Base-by-base conservation (phyloP, 129 eudicot species). In the Sambucus nigra region DNA sequence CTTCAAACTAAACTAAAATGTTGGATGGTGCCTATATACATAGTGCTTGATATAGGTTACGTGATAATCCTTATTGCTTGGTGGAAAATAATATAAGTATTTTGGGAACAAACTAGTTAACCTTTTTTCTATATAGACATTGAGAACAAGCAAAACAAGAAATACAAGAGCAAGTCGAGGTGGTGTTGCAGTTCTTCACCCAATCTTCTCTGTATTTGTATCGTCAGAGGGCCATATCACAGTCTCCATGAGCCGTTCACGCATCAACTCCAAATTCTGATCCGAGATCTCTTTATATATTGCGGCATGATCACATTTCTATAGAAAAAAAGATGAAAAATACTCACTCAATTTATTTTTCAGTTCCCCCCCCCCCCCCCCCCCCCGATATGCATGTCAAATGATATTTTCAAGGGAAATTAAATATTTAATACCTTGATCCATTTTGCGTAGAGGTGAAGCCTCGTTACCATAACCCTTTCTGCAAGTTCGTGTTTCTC, bases 381-480 rank as follows among this genome's bases (percentile, higher is more conserved):
- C n/a, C n/a, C n/a, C n/a, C n/a, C n/a, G n/a, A n/a, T n/a, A n/a
- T n/a, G n/a, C n/a, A n/a, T n/a, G n/a, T 23, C 2, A 0, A 51
- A 51, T 12, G 2, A 16, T 18, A 42, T 4, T 42, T 2, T 12
- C 38, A 22, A 16, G 10, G 21, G 18, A 26, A 19, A 10, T 3
- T 35, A 2, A 9, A 44, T 10, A 18, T 44, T 44, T 12, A 14
- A 41, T 64, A 91, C 95, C 95, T 86, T 91, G 18, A 82, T 61
- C 99, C 99, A 91, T 67, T 69, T 91, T 60, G 76, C 95, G 26
- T 86, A 91, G 42, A 91, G 94, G 73, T 80, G 86, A 64, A 91
- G 99, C 3, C 99, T 94, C 5, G 95, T 86, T 72, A 77, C 80
- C 99, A 86, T 91, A 29, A 91, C 94, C 68, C 95, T 82, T 75